Conservation (phyloP, 2,329 filamentous ascomycete genomes). For the Zymoseptoria pseudotritici region DNA sequence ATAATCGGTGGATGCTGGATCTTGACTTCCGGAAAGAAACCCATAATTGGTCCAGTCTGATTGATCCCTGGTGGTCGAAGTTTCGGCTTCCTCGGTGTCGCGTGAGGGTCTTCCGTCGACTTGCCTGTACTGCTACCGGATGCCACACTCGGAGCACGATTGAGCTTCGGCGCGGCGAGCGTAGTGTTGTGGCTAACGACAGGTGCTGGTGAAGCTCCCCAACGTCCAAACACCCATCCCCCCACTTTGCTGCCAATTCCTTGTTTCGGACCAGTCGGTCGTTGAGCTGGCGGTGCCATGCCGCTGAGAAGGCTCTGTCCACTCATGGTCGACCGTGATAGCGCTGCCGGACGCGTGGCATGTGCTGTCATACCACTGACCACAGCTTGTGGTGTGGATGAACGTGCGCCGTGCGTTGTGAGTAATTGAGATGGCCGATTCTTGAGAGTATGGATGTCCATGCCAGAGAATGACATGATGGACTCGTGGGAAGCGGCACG, state of each 20-base stretch:
- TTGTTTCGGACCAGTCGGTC: constrained; percentile 13
- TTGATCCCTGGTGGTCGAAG: constrained; percentile 65
- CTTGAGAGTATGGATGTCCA: constrained; percentile 75
- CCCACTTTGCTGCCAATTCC: constrained; percentile 50
- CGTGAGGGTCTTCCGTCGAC: constrained; percentile 22
- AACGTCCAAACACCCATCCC: constrained; percentile 58
- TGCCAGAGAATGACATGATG: constrained; percentile 75
- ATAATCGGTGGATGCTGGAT: constrained; percentile 49
- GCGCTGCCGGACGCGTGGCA: constrained; percentile 26
- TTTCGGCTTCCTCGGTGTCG: constrained; percentile 32
- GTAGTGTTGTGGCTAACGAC: constrained; percentile 7
- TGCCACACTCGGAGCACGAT: constrained; percentile 10
- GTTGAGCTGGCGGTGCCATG: constrained; percentile 25
- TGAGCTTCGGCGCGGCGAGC: constrained; percentile 7
- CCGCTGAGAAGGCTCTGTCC: constrained; percentile 27
- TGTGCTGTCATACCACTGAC: constrained; percentile 31
- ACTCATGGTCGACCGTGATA: constrained; percentile 34
- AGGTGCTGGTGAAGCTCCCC: constrained; percentile 49
- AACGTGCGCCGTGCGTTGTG: constrained; percentile 42
- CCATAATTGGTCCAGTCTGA: constrained; percentile 65
- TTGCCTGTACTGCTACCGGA: constrained; percentile 13
- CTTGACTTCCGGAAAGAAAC: constrained; percentile 55
- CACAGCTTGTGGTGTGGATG: constrained; percentile 42
- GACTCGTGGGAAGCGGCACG: constrained; percentile 76
- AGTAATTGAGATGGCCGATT: constrained; percentile 69